Percentiles rank a stretch among this genome's conserved stretches.
These are phyloP conservation scores for Rhodomyrtus psidioides DNA, from an alignment of 441 rosid species.

Conservation along the genomic window DNA sequence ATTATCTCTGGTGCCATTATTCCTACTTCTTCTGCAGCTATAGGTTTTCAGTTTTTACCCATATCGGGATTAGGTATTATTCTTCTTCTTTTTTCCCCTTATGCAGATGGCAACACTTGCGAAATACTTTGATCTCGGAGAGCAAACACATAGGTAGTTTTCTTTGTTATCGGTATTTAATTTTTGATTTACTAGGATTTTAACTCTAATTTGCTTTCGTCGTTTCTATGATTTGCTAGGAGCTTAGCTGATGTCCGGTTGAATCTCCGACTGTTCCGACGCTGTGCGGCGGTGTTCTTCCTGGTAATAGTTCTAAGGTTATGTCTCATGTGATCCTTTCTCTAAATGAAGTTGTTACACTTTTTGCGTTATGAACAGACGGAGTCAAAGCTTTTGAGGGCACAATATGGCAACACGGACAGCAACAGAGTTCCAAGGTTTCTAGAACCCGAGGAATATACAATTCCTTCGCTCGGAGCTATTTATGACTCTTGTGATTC, in stretches of 20 bases:
- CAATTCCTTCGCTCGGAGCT: background rate
- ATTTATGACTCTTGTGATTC: background rate
- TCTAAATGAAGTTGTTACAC: background rate
- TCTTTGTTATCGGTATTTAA: background rate
- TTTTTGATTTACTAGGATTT: background rate
- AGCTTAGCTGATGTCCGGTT: too few relatives aligned
- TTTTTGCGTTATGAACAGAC: background rate
- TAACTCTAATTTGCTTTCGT: too few relatives aligned
- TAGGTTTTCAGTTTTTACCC: too few relatives aligned
- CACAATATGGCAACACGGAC: background rate
- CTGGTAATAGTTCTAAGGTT: too few relatives aligned
- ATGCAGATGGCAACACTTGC: background rate
- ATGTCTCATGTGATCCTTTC: too few relatives aligned
- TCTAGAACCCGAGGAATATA: background rate
- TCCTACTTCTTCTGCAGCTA: too few relatives aligned
- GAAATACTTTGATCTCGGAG: background rate
- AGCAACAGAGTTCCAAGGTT: background rate
- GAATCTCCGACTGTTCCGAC: too few relatives aligned
- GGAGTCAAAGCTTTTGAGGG: background rate
- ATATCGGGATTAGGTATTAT: too few relatives aligned
- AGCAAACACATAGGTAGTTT: background rate
- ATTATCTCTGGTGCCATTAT: too few relatives aligned
- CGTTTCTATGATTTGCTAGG: too few relatives aligned
- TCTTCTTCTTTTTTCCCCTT: background rate
- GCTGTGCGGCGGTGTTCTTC: too few relatives aligned